Evolutionary conservation across 257 asterid genomes (phyloP), one percentile per base, ranked within the genome.

Genomic region (Solanum rostratum): DNA sequence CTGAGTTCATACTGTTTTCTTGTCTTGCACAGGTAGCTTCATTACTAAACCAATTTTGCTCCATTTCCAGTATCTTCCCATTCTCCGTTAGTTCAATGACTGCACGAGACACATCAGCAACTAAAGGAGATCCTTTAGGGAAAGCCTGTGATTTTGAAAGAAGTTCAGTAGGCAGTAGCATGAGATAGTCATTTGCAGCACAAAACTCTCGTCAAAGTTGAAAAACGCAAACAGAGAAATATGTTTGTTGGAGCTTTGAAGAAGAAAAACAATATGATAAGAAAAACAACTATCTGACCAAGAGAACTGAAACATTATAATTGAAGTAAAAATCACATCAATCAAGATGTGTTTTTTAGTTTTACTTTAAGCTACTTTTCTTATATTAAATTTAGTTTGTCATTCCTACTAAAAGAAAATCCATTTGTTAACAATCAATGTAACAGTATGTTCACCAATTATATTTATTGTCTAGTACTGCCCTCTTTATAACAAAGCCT

Each of bases 91-190:
- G 33, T 74, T 74, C 57, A 3, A 74, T 46, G 60, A 74, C 60
- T 50, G 81, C 81, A 22, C 81, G 81, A 46, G 81, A 76, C 60
- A 76, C 81, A 49, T 76, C 81, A 76, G 81, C 81, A 49, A 76
- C 81, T 49, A 76, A 76, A 74, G 81, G 81, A 46, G 81, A 74
- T 46, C 41, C 81, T 74, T 46, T 46, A 74, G 60, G 81, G 60
- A 74, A 74, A 49, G 13, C 60, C 81, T 76, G 81, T 46, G 22
- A 73, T 22, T 49, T 46, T 49, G 30, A 2, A 71, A 9, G 13
- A 18, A 33, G 14, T 65, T 24, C 66, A 60, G 16, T 60, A 60
- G 68, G 11, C 52, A 39, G 79, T 10, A 71, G 80, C 59, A 73
- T 46, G 57, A 24, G 60, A 46, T 46, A 24, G 3, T 74, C 43